These are phyloP conservation scores for Borealophlyctis nickersoniae DNA, from an alignment of 192 early-diverging fungal genomes.

Conservation along the genomic window DNA sequence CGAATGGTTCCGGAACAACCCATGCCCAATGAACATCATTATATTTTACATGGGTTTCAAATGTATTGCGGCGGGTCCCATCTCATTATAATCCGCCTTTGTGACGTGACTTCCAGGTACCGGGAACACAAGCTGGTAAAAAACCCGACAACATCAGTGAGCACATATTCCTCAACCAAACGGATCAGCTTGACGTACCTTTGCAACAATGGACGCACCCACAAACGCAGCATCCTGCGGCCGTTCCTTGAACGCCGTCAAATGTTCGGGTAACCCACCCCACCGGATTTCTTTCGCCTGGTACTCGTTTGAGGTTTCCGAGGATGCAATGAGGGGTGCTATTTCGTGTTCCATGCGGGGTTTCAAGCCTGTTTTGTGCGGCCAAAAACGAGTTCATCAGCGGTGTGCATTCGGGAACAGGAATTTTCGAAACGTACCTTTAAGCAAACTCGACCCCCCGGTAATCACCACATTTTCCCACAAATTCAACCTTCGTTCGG, in stretches of 20 bases:
- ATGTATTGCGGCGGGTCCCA: constrained; percentile 75
- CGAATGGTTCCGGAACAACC: background rate
- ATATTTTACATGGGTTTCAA: too few species aligned
- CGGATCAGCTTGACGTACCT: constrained; percentile 51
- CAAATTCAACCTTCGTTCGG: constrained; percentile 69
- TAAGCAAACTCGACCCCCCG: constrained; percentile 62
- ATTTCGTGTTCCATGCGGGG: constrained; percentile 68
- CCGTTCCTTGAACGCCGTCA: constrained; percentile 68
- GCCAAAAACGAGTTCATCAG: constrained; percentile 1
- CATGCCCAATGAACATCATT: background rate
- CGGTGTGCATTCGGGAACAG: background rate
- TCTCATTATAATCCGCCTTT: constrained; percentile 89
- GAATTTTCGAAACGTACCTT: constrained; percentile 34
- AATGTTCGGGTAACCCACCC: constrained; percentile 81
- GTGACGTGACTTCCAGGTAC: constrained; percentile 51
- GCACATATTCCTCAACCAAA: background rate
- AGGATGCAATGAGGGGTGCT: constrained; percentile 59
- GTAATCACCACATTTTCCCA: constrained; percentile 86
- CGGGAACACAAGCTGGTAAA: constrained; percentile 24
- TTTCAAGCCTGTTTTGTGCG: constrained; percentile 52
- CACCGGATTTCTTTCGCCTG: constrained; percentile 84
- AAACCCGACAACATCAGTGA: background rate
- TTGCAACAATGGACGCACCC: constrained; percentile 83
- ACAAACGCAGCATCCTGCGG: constrained; percentile 70
- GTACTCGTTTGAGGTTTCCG: constrained; percentile 81